phyloP scores from a whole-genome alignment of 1,139 yeast species.

The Geotrichum aggregatum region DNA sequence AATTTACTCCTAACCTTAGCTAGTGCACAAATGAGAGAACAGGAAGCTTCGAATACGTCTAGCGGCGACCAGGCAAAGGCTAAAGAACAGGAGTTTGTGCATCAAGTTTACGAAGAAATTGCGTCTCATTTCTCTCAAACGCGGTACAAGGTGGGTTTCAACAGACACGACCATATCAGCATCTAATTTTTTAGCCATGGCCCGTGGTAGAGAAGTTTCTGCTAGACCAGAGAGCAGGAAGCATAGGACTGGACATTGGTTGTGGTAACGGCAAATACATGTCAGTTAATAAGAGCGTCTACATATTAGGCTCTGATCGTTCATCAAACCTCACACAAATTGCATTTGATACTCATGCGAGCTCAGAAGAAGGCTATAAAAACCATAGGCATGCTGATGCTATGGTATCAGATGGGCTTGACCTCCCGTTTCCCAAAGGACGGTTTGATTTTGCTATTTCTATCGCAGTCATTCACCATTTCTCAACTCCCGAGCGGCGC shows the following conservation, averaged over 20 bases:
- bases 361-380: conserved; percentile 19
- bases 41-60: not conserved
- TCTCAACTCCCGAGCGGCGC: conserved; percentile 78
- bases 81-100: conserved; percentile 78
- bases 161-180: not conserved
- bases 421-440: conserved; percentile 57
- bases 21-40: too few relatives aligned
- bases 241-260: conserved; percentile 62
- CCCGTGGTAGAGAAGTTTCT: conserved; percentile 83
- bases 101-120: conserved; percentile 83
- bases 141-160: conserved; percentile 54
- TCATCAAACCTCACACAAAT: conserved; percentile 73
- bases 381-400: conserved; percentile 40
- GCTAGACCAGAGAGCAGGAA: conserved; percentile 41
- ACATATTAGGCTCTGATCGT: conserved; percentile 76
- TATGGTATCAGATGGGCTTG: conserved; percentile 71
- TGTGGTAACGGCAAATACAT: conserved; percentile 96
- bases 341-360: conserved; percentile 48
- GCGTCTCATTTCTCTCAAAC: conserved; percentile 92
- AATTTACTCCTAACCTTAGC: not conserved
- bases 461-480: conserved; percentile 94
- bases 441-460: conserved; percentile 87
- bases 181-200: conserved; percentile 60
- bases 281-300: conserved; percentile 61
- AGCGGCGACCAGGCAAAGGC: conserved; percentile 21